phyloP scores from a whole-genome alignment of 768 basidiomycete genomes.

The Auriscalpium microsporum region DNA sequence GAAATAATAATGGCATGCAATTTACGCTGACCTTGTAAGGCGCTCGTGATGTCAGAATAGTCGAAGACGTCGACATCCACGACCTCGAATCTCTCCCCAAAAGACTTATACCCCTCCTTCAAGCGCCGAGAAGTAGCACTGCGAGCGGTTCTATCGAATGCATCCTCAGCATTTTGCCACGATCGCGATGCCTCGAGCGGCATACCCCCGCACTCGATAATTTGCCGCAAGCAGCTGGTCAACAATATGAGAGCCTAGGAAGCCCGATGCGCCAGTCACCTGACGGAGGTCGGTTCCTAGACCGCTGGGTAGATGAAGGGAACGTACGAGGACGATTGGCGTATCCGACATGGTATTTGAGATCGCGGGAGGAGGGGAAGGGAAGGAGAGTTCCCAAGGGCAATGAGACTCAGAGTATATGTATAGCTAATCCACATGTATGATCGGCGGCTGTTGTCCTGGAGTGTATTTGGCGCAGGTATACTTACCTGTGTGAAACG shows the following conservation, averaged over 20 bases:
- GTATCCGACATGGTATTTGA: too few relatives aligned
- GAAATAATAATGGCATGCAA: neutral
- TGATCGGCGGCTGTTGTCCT: too few relatives aligned
- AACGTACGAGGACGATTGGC: too few relatives aligned
- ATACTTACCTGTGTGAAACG: too few relatives aligned
- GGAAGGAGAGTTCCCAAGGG: too few relatives aligned
- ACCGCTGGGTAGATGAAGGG: too few relatives aligned
- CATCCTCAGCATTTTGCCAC: too few relatives aligned
- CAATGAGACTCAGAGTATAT: too few relatives aligned
- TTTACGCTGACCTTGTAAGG: constrained; percentile 8
- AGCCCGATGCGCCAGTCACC: constrained; percentile 39
- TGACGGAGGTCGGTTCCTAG: constrained; percentile 4
- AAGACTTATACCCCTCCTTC: neutral
- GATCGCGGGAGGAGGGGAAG: too few relatives aligned
- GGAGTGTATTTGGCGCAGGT: too few relatives aligned
- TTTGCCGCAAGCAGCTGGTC: constrained; percentile 32
- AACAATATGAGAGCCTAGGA: constrained; percentile 14
- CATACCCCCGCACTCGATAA: constrained; percentile 37
- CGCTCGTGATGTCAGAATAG: constrained; percentile 6
- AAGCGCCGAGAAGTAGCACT: neutral
- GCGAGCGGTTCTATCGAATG: neutral
- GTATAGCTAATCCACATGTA: too few relatives aligned
- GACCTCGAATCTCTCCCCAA: constrained; percentile 5
- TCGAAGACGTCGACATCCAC: constrained; percentile 9
- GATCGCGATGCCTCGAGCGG: neutral